phyloP scores from a whole-genome alignment of 768 basidiomycete genomes.

The Amanita pseudoporphyria region DNA sequence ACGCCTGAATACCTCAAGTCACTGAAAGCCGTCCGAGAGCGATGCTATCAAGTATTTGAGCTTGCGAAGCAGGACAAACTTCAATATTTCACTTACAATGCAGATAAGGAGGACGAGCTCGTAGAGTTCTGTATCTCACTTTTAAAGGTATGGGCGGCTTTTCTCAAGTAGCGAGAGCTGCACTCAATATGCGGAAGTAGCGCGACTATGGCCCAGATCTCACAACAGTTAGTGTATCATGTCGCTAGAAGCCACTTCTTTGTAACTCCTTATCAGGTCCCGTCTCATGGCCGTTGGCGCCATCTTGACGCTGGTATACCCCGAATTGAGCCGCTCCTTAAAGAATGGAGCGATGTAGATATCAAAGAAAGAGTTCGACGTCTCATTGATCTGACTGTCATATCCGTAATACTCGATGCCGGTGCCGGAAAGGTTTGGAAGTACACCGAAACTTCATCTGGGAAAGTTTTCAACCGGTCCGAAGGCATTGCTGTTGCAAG shows the following conservation, averaged over 20 bases:
- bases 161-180: not conserved
- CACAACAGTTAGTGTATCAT: conserved; percentile 35
- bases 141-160: conserved; percentile 49
- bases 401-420: conserved; percentile 90
- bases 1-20: conserved; percentile 70
- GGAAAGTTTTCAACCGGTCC: conserved; percentile 48
- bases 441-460: conserved; percentile 54
- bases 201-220: conserved; percentile 75
- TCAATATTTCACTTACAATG: conserved; percentile 80
- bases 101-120: conserved; percentile 61
- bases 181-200: conserved; percentile 18
- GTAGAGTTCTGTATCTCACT: conserved; percentile 67
- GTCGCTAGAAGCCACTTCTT: not conserved
- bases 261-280: conserved; percentile 43
- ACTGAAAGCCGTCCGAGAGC: conserved; percentile 81
- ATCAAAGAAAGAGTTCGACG: conserved; percentile 56
- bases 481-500: conserved; percentile 88
- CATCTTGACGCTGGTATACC: conserved; percentile 67
- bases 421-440: conserved; percentile 83
- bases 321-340: conserved; percentile 54
- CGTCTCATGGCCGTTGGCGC: conserved; percentile 84
- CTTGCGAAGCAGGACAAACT: conserved; percentile 69
- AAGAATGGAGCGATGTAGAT: conserved; percentile 45
- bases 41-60: conserved; percentile 69
- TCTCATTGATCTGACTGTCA: conserved; percentile 81